These are phyloP conservation scores for Melocanna baccifera DNA, from an alignment of 176 grass and related monocot genomes.

Conservation along the genomic window DNA sequence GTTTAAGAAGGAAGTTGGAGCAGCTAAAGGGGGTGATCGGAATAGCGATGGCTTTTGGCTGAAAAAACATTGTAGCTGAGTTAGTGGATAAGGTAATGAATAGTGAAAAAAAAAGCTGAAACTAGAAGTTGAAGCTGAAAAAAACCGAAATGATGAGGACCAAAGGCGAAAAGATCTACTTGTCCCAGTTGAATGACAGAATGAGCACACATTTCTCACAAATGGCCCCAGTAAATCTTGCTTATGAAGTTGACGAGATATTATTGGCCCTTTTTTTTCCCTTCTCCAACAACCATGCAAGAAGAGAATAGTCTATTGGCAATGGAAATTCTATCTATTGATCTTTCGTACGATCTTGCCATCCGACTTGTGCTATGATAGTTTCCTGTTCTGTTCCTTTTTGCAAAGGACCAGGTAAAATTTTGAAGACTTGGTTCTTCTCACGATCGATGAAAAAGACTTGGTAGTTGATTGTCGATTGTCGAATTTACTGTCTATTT, in stretches of 20 bases:
- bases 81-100: no score
- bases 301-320: neutral
- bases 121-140: no score
- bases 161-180: neutral
- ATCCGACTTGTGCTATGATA: neutral
- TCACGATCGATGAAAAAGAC: neutral
- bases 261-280: neutral
- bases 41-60: no score
- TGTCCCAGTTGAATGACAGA: neutral
- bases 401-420: neutral
- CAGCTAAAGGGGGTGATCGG: no score
- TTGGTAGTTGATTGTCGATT: neutral
- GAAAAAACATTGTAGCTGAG: no score
- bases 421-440: neutral
- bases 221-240: neutral
- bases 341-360: neutral
- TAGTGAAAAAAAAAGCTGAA: no score
- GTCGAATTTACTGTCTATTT: neutral
- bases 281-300: constrained; percentile 5
- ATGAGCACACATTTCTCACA: neutral
- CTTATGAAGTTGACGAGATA: neutral
- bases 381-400: neutral
- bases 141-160: no score
- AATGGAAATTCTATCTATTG: no score
- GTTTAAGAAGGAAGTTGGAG: neutral